A percentile compares a stretch with the other conserved stretches of the same genome.
phyloP scores from a whole-genome alignment of 805 yeast genomes.

The Wickerhamomyces xylosicus region DNA sequence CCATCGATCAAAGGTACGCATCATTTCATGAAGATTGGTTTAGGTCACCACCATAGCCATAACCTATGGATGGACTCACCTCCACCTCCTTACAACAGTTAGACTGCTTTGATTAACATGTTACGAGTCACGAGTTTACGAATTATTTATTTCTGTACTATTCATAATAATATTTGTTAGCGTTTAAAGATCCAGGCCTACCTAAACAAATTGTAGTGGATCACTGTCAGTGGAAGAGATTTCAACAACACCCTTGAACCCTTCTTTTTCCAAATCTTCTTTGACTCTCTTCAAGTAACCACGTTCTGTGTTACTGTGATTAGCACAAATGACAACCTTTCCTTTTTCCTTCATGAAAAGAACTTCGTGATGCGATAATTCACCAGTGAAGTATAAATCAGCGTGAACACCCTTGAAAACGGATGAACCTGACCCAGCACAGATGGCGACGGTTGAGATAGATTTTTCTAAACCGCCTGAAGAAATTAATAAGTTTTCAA shows the following conservation, averaged over 20 bases:
- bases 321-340: constrained; percentile 62
- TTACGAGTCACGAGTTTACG: no score
- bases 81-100: background rate
- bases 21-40: background rate
- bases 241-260: background rate
- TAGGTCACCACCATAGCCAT: background rate
- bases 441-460: constrained; percentile 60
- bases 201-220: background rate
- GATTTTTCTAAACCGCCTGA: constrained; percentile 17
- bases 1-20: background rate
- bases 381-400: constrained; percentile 85
- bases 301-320: constrained; percentile 90
- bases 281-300: constrained; percentile 57
- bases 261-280: constrained; percentile 21
- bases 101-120: no score
- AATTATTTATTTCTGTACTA: no score
- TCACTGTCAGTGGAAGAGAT: background rate
- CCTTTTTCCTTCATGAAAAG: constrained; percentile 64
- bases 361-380: constrained; percentile 88
- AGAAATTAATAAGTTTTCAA: constrained; percentile 58
- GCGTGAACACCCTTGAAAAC: constrained; percentile 42
- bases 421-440: constrained; percentile 98
- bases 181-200: no score
- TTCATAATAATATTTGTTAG: no score
- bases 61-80: background rate